Evolutionary conservation across 306 rosid genomes (phyloP).

Genomic region (Phaseolus lunatus): DNA sequence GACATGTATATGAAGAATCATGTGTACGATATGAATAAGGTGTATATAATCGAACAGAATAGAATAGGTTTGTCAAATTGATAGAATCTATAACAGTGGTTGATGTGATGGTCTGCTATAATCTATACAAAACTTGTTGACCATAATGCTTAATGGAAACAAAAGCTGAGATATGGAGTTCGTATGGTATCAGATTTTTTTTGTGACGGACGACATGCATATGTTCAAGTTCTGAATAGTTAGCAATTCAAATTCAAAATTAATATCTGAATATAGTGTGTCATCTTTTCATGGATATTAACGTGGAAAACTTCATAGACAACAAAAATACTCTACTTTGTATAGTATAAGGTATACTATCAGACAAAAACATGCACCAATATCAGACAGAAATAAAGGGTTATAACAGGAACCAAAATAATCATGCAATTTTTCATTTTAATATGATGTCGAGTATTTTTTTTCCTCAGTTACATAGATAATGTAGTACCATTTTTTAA

Average conservation of each 20-base stretch:
- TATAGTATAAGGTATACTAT: no score
- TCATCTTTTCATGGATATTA: background rate
- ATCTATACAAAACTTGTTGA: constrained; percentile 24
- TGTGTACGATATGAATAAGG: background rate
- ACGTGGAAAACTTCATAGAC: background rate
- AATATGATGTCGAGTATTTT: no score
- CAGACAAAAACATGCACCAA: no score
- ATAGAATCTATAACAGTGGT: constrained; percentile 35
- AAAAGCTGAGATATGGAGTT: constrained; percentile 6
- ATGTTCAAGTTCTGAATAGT: background rate
- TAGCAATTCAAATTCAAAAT: background rate
- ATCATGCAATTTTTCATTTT: no score
- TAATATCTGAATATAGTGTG: background rate
- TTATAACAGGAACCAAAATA: no score
- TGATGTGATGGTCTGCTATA: constrained; percentile 33
- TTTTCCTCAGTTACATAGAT: no score
- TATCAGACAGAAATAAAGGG: no score
- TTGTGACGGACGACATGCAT: background rate
- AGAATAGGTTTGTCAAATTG: constrained; percentile 4
- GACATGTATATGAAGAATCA: background rate
- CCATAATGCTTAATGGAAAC: background rate
- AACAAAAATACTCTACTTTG: background rate
- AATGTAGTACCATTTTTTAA: no score
- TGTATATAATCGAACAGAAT: background rate
- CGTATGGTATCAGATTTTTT: background rate